Percentiles rank a stretch among this genome's conserved stretches.
Evolutionary conservation across 805 yeast species (phyloP).

Genomic region (Scheffersomyces lignosus): DNA sequence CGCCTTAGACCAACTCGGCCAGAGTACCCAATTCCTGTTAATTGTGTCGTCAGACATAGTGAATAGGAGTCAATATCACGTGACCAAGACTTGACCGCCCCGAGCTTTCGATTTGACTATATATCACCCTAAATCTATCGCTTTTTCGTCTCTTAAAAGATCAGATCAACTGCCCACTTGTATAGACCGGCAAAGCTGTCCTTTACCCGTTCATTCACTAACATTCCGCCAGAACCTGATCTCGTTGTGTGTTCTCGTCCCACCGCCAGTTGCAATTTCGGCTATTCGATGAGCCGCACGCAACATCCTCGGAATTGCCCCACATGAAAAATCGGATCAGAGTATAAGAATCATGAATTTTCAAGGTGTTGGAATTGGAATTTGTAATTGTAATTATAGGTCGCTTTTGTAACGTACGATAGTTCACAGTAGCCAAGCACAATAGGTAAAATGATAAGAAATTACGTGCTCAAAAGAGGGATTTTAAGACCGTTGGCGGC

Average conservation of each 20-base stretch:
- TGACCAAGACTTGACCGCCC: no score
- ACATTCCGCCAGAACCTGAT: no score
- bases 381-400: not conserved
- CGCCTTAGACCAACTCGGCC: constrained; percentile 24
- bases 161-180: not conserved
- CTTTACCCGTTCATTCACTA: no score
- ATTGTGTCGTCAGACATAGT: no score
- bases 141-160: not conserved
- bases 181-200: no score
- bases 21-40: constrained; percentile 19
- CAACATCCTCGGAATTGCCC: constrained; percentile 2
- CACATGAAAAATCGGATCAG: constrained; percentile 1
- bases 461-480: not conserved
- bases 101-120: no score
- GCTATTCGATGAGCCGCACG: no score
- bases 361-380: not conserved
- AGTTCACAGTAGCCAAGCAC: not conserved
- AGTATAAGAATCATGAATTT: not conserved
- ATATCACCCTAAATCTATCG: no score
- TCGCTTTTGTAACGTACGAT: not conserved
- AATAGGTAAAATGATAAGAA: not conserved
- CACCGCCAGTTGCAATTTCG: no score
- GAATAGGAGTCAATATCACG: no score
- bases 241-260: no score
- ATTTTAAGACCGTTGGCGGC: not conserved